A percentile compares a stretch with the other conserved stretches of the same genome.
Evolutionary conservation across 2,329 filamentous ascomycete species (phyloP).

Genomic region (Cladosporium sp.): DNA sequence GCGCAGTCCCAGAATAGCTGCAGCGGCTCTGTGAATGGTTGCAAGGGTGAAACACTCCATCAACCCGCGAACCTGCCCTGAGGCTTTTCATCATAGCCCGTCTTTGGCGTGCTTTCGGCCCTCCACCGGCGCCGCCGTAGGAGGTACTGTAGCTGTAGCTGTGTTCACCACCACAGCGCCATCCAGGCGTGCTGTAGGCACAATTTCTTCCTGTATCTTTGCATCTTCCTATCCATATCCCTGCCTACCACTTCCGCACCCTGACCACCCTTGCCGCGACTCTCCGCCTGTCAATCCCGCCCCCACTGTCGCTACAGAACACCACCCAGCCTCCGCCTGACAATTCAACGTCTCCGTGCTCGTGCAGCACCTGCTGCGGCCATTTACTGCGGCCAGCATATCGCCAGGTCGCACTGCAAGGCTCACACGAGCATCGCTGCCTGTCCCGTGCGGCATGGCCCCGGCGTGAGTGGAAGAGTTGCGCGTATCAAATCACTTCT

Average conservation of each 20-base stretch:
- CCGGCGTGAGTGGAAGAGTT: constrained; percentile 7
- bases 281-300: not conserved
- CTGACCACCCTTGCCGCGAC: no score
- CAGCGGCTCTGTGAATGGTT: not conserved
- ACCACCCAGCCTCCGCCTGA: constrained; percentile 4
- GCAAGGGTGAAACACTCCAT: not conserved
- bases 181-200: no score
- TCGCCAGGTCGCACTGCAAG: not conserved
- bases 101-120: not conserved
- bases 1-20: not conserved
- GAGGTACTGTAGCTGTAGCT: no score
- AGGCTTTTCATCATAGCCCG: not conserved
- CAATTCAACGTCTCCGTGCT: not conserved
- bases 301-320: constrained; percentile 11
- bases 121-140: constrained; percentile 1
- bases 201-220: not conserved
- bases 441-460: constrained; percentile 9
- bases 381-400: not conserved
- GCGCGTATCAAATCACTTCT: not conserved
- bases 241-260: not conserved
- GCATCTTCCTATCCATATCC: not conserved
- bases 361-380: not conserved
- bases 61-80: constrained; percentile 1
- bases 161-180: no score
- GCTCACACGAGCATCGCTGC: constrained; percentile 4